Evolutionary conservation across 306 rosid genomes (phyloP).

Genomic region (Glycine tomentella): DNA sequence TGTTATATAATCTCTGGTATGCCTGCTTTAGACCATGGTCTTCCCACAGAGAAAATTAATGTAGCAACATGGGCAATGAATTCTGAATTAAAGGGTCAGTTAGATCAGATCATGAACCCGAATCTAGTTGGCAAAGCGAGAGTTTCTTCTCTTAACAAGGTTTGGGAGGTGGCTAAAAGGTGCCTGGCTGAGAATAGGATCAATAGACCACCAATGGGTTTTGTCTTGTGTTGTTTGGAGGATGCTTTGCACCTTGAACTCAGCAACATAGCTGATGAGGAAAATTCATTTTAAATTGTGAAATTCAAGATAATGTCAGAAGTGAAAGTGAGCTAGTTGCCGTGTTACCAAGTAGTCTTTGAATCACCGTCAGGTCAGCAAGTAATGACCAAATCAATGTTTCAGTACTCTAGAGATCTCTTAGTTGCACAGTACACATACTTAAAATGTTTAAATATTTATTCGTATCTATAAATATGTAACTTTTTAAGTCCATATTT

Average conservation of each 20-base stretch:
- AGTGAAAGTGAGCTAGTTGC: not conserved
- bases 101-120: constrained; percentile 30
- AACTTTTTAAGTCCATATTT: too few species aligned
- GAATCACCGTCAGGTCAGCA: not conserved
- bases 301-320: too few species aligned
- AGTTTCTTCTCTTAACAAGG: constrained; percentile 33
- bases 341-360: not conserved
- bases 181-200: constrained; percentile 39
- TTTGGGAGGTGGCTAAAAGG: constrained; percentile 42
- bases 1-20: constrained; percentile 49
- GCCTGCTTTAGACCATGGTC: constrained; percentile 50
- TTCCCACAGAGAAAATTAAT: constrained; percentile 39
- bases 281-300: not conserved
- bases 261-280: not conserved
- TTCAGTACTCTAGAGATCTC: not conserved
- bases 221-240: constrained; percentile 36
- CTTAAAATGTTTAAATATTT: too few species aligned
- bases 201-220: constrained; percentile 46
- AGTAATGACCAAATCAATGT: not conserved
- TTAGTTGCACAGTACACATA: not conserved
- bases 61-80: constrained; percentile 55
- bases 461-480: too few species aligned
- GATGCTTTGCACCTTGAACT: constrained; percentile 42
- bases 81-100: constrained; percentile 16
- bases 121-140: constrained; percentile 18